Evolutionary conservation across 345 rosid genomes (phyloP).

Genomic region (Corymbia maculata): DNA sequence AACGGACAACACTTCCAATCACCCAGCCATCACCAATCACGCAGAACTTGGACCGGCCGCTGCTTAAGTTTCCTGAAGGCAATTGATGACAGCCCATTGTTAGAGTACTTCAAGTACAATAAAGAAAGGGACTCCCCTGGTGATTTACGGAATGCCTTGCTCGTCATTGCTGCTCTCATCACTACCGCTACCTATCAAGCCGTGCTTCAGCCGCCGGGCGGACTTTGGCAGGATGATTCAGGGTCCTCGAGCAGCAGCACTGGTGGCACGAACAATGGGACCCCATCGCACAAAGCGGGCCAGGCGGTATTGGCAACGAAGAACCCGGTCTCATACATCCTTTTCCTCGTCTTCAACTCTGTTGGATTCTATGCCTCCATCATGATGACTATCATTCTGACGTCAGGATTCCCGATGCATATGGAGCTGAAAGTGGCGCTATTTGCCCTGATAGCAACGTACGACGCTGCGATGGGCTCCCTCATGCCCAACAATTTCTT

Average conservation of each 20-base stretch:
- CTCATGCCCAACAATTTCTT: background rate
- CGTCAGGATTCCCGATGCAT: background rate
- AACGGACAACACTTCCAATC: background rate
- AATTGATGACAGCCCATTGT: background rate
- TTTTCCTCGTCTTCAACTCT: background rate
- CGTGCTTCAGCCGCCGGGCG: conserved; percentile 22
- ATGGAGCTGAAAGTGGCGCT: background rate
- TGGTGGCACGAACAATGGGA: background rate
- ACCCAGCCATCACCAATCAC: too few relatives aligned
- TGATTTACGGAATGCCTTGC: conserved; percentile 9
- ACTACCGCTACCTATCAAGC: conserved; percentile 28
- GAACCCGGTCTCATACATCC: background rate
- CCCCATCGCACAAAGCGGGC: background rate
- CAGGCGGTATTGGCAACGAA: background rate
- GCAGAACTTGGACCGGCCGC: background rate
- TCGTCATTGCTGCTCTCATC: conserved; percentile 17
- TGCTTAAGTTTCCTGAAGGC: background rate
- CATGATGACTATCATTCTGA: background rate
- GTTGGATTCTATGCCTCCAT: background rate
- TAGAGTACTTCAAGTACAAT: conserved; percentile 8
- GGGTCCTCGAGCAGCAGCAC: background rate
- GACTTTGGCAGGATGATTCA: conserved; percentile 25
- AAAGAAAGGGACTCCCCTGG: conserved; percentile 9
- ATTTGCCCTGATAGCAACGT: background rate
- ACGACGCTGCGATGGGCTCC: background rate